These are phyloP conservation scores for Penicillium psychrosexuale DNA, from an alignment of 2,329 filamentous ascomycete genomes.

Conservation along the genomic window DNA sequence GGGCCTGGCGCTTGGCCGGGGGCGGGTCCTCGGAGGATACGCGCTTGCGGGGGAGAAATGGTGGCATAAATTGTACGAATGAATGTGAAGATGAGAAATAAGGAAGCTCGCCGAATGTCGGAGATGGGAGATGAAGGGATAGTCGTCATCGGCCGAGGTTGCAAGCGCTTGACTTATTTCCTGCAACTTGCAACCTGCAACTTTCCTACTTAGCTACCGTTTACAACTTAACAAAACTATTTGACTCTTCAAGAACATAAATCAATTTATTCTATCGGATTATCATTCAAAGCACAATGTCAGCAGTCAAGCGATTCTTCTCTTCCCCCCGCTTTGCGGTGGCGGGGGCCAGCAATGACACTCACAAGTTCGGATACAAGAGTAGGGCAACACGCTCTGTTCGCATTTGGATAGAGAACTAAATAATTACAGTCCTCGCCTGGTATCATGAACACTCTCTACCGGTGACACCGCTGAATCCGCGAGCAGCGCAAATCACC, in stretches of 20 bases:
- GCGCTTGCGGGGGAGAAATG: slow-evolving; percentile 47
- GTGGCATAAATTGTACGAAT: slow-evolving; percentile 39
- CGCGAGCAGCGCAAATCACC: slow-evolving; percentile 62
- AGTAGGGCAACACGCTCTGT: slow-evolving; percentile 49
- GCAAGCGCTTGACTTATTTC: background rate
- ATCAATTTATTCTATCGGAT: background rate
- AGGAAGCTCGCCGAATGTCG: slow-evolving; percentile 3
- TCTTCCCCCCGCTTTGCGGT: slow-evolving; percentile 76
- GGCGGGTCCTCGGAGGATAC: slow-evolving; percentile 35
- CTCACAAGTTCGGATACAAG: slow-evolving; percentile 83
- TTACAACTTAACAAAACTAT: background rate
- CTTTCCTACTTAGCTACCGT: background rate
- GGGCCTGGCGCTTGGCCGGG: slow-evolving; percentile 34
- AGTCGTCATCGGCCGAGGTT: slow-evolving; percentile 16
- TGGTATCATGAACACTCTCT: slow-evolving; percentile 82
- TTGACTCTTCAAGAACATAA: background rate
- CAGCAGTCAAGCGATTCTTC: slow-evolving; percentile 74
- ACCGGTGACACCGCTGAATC: slow-evolving; percentile 80
- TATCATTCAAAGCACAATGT: slow-evolving; percentile 19
- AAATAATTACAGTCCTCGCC: slow-evolving; percentile 63
- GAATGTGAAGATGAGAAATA: background rate
- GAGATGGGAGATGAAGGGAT: slow-evolving; percentile 12
- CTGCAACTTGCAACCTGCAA: background rate
- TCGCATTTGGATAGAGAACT: slow-evolving; percentile 1
- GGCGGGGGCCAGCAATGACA: slow-evolving; percentile 81